These are phyloP conservation scores for Thraustochytrium sp. DNA, from an alignment of 352 stramenopile genomes.

Conservation along the genomic window DNA sequence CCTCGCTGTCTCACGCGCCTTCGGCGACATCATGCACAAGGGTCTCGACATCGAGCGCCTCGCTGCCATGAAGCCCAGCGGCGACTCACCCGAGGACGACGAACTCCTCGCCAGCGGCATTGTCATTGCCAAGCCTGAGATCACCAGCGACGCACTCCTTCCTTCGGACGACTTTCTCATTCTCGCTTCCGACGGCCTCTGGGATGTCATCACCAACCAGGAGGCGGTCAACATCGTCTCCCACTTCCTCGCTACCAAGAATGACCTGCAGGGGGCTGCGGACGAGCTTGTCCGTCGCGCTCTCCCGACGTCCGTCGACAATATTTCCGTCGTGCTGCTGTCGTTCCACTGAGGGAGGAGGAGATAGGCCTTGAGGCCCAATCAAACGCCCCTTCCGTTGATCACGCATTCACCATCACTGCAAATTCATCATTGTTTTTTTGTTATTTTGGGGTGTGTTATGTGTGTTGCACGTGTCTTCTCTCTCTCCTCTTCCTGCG, in stretches of 20 bases:
- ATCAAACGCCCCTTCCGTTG: too few relatives aligned
- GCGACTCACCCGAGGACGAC: constrained; percentile 27
- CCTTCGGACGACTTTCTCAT: constrained; percentile 75
- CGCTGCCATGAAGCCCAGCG: background rate
- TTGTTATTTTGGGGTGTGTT: too few relatives aligned
- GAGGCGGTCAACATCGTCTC: constrained; percentile 80
- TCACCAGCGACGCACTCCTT: background rate
- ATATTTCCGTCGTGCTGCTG: constrained; percentile 78
- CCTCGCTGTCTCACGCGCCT: constrained; percentile 72
- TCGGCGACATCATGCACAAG: constrained; percentile 78
- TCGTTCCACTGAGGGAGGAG: constrained; percentile 45
- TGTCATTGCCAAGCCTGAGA: constrained; percentile 58
- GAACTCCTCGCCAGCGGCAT: constrained; percentile 59
- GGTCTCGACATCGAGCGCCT: background rate
- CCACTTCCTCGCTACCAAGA: constrained; percentile 71
- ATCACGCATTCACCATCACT: too few relatives aligned
- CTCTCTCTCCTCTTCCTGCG: too few relatives aligned
- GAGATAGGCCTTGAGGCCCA: background rate
- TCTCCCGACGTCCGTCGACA: constrained; percentile 78
- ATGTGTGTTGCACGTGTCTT: too few relatives aligned
- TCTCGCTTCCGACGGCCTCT: constrained; percentile 80
- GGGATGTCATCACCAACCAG: constrained; percentile 79
- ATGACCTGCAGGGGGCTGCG: constrained; percentile 75
- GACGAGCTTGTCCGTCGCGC: constrained; percentile 77
- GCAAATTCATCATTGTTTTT: too few relatives aligned